Evolutionary conservation across 805 yeast species (phyloP), one percentile per base, ranked within the genome.

Genomic region (Zygoascus biomembranicola): DNA sequence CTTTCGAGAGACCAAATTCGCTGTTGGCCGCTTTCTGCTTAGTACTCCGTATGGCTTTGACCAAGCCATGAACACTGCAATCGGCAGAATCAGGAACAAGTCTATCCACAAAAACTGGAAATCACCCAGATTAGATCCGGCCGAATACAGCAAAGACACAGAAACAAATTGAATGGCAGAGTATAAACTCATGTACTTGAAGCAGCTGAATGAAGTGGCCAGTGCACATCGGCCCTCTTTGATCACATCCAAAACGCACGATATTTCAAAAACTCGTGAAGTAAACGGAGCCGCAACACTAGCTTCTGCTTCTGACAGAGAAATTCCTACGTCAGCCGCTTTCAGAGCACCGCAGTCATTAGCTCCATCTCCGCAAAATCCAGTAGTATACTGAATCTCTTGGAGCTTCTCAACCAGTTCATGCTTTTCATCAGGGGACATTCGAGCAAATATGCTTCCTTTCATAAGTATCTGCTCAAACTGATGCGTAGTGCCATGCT

Each of bases 341-440:
- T 92, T 94, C 54, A 94, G 74, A 0, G 99, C 99, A 60, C 99
- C 99, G 70, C 98, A 94, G 66, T 94, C 99, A 69, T 94, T 94
- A 5, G 99, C 99, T 59, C 99, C 99, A 71, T 94, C 99, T 39
- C 99, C 99, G 71, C 98, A 94, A 69, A 94, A 94, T 2, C 97
- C 96, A 48, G 89, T 95, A 0, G 96, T 88, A 66, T 92, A 92
- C 63, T 90, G 97, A 19, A 94, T 65, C 20, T 74, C 77, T 67
- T 90, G 96, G 13, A 94, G 71, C 65, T 85, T 88, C 62, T 87
- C 90, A 37, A 94, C 97, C 48, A 94, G 74, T 69, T 94, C 99
- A 67, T 94, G 97, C 65, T 94, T 94, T 68, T 94, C 99, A 69
- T 95, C 99, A 0, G 99, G 99, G 0, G 98, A 90, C 99, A 94